Base-by-base conservation (phyloP, 2,329 filamentous ascomycete species). In the Neonectria magnoliae region DNA sequence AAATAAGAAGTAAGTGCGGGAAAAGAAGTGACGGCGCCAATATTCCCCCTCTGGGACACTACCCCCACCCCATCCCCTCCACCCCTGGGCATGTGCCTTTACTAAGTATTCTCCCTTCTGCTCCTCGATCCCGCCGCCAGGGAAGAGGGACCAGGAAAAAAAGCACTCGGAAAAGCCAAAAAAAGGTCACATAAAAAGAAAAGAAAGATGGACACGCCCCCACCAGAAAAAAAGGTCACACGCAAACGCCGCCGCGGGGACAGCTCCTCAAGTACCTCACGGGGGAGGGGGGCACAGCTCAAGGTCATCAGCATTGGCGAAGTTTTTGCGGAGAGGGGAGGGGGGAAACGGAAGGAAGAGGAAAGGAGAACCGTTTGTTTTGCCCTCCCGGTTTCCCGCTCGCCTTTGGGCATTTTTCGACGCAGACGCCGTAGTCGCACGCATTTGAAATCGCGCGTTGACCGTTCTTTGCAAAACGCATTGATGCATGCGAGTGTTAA, bases 371-470 rank as follows among this genome's bases (percentile, higher is more conserved):
- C 25, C 25, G 25, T 25, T 25, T 25, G 25, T 25, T 25, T 25
- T 25, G 22, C 2, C 22, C 22, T 25, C 4, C 22, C 22, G 22
- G 22, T 25, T 25, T 25, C 22, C 22, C 22, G 22, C 22, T 25
- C 22, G 22, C n/a, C n/a, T n/a, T n/a, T n/a, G n/a, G n/a, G n/a
- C 29, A 29, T 29, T 68, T 71, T 67, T 42, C n/a, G 2, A 27
- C 56, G 10, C 44, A 70, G 41, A 71, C 70, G 70, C 70, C 65
- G 67, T 67, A 71, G 68, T 73, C 70, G 70, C 70, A 68, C 47
- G 33, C 47, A 63, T 50, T 10, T 54, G 18, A 44, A 48, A 48
- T 52, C n/a, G 4, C 41, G 20, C 41, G 51, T 41, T 52, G 54
- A 57, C 53, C 53, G 42, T 58, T 58, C 31, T 42, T 57, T 45